Evolutionary conservation across 768 basidiomycete species (phyloP).

Genomic region (Termitomyces sp.): DNA sequence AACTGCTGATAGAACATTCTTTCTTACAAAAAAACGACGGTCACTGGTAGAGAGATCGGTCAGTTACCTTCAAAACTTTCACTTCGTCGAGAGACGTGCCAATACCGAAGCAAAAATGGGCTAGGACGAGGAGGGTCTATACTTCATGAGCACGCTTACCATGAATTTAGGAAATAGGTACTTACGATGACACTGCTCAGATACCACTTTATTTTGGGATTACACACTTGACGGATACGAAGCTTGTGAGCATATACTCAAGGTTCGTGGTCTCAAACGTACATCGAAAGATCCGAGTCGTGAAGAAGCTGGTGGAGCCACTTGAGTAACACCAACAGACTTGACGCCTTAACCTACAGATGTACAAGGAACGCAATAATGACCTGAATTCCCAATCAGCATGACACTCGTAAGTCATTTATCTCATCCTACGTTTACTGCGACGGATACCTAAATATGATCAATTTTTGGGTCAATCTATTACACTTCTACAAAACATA

Average conservation of each 20-base stretch:
- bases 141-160: neutral
- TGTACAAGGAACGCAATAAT: conserved; percentile 27
- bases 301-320: conserved; percentile 23
- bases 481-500: conserved; percentile 12
- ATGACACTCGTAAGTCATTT: neutral
- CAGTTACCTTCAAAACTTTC: neutral
- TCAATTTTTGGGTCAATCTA: neutral
- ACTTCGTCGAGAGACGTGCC: conserved; percentile 16
- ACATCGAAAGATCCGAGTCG: conserved; percentile 25
- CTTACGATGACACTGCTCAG: conserved; percentile 24
- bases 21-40: conserved; percentile 24
- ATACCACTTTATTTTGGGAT: conserved; percentile 24
- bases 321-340: neutral
- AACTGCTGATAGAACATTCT: neutral
- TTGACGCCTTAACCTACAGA: conserved; percentile 15
- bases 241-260: neutral
- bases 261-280: conserved; percentile 4
- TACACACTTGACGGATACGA: conserved; percentile 21
- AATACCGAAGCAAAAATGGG: conserved; percentile 30
- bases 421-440: conserved; percentile 16
- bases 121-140: conserved; percentile 20
- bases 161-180: neutral
- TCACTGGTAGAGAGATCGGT: conserved; percentile 18
- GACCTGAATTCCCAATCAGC: conserved; percentile 9
- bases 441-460: conserved; percentile 19